Evolutionary conservation across 2,329 filamentous ascomycete genomes (phyloP).

Genomic region (Albifimbria verrucaria): DNA sequence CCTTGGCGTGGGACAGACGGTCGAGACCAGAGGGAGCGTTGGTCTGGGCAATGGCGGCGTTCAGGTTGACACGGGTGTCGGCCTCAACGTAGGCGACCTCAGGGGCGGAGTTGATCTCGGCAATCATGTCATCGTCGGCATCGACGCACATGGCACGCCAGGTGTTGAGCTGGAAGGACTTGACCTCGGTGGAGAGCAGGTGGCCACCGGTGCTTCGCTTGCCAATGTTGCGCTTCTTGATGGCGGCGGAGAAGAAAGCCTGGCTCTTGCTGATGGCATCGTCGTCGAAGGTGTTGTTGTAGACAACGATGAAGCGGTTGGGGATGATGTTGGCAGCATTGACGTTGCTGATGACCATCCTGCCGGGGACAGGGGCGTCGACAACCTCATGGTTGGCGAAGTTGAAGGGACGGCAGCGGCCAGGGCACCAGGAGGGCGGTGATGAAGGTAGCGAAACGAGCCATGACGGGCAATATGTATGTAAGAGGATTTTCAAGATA

Average conservation of each 20-base stretch:
- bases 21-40: constrained; percentile 52
- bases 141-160: constrained; percentile 55
- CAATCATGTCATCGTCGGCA: constrained; percentile 47
- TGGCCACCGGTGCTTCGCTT: constrained; percentile 47
- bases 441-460: constrained; percentile 20
- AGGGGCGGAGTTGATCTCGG: constrained; percentile 43
- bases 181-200: constrained; percentile 43
- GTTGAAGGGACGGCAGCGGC: constrained; percentile 21
- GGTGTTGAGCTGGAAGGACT: constrained; percentile 42
- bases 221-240: constrained; percentile 56
- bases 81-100: constrained; percentile 54
- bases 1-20: constrained; percentile 45
- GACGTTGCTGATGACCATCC: constrained; percentile 45
- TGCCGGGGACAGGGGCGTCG: constrained; percentile 15
- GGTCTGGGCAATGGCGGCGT: constrained; percentile 44
- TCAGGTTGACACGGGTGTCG: constrained; percentile 44
- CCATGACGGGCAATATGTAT: constrained; percentile 16
- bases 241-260: constrained; percentile 40
- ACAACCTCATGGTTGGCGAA: constrained; percentile 9
- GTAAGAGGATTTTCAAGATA: background rate
- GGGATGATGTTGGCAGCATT: constrained; percentile 46
- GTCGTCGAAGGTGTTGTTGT: constrained; percentile 51
- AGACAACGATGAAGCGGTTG: constrained; percentile 63
- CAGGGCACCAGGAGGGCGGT: constrained; percentile 22
- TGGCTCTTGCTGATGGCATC: constrained; percentile 48